Evolutionary conservation across 768 basidiomycete genomes (phyloP), one percentile per base, ranked within the genome.

Genomic region (Xanthoconium purpureum): DNA sequence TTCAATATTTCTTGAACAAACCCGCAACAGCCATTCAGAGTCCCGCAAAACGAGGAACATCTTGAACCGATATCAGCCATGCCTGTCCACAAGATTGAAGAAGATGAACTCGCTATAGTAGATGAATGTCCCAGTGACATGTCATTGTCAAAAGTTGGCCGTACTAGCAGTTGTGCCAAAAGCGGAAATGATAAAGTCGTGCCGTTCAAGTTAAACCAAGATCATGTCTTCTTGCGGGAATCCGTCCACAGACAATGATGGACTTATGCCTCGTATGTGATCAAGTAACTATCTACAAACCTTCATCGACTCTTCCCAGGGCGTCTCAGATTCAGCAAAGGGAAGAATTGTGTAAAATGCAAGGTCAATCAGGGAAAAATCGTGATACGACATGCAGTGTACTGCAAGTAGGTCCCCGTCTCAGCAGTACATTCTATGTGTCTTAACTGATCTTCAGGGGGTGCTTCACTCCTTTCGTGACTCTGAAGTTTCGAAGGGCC

Each of bases 331-430:
- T 88, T 83, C 63, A 87, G 88, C 66, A 84, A 82, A 70, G 78
- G 83, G 3, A 85, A 76, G 56, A 66, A 71, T 13, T 93, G 90
- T 61, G 78, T 89, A n/a, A 87, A 85, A 63, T 93, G 91, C 71
- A 91, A 89, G 67, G 73, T 71, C 32, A 79, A 78, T 28, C 60
- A 53, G 8, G 91, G 88, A 24, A 88, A 84, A 50, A 74, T 91
- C 30, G 84, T 91, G 47, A 83, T 91, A 53, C 79, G 89, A 40
- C 88, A 92, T 67, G 84, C 87, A 14, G 87, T 89, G 18, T 93
- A 92, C 66, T 93, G 91, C 88, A 89, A 84, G 90, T 90, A 64
- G 63, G 82, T 64, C 35, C 4, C 3, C 4, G 13, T 39, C 38
- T 15, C 37, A 15, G 7, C 18, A 12, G 18, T 15, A 28, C 18